Conservation (phyloP, 1,139 yeast species). For the Chernovozyma sophiae-reginae region DNA sequence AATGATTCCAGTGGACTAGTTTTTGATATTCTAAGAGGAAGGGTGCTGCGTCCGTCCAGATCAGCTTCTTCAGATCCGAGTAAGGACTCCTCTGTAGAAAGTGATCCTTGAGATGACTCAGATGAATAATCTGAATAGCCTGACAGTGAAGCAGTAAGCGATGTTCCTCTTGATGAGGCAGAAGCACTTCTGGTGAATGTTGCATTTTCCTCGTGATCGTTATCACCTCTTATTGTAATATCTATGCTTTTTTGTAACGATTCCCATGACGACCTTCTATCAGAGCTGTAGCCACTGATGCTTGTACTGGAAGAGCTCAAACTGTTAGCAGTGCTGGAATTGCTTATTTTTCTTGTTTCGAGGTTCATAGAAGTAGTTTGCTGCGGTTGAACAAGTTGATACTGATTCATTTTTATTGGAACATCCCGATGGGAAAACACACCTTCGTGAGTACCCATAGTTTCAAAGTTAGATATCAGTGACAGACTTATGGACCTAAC, state of each 20-base stretch:
- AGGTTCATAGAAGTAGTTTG: background rate
- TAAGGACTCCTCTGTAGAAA: background rate
- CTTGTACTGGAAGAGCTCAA: slow-evolving; percentile 3
- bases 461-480: background rate
- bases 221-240: slow-evolving; percentile 12
- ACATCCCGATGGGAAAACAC: background rate
- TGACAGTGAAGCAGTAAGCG: background rate
- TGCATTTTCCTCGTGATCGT: background rate
- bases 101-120: background rate
- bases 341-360: background rate
- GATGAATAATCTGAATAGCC: background rate
- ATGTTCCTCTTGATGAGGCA: background rate
- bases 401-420: background rate
- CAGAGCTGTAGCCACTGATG: slow-evolving; percentile 6
- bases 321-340: background rate
- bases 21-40: slow-evolving; percentile 1
- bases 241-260: slow-evolving; percentile 35
- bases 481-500: background rate
- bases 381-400: background rate
- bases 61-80: background rate
- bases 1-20: background rate
- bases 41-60: background rate
- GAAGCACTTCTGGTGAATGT: background rate
- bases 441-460: background rate
- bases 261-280: slow-evolving; percentile 24